A percentile compares a stretch with the other conserved stretches of the same genome.
These are phyloP conservation scores for Oropetium thomaeum DNA, from an alignment of 176 grass and related monocot genomes.

Conservation along the genomic window DNA sequence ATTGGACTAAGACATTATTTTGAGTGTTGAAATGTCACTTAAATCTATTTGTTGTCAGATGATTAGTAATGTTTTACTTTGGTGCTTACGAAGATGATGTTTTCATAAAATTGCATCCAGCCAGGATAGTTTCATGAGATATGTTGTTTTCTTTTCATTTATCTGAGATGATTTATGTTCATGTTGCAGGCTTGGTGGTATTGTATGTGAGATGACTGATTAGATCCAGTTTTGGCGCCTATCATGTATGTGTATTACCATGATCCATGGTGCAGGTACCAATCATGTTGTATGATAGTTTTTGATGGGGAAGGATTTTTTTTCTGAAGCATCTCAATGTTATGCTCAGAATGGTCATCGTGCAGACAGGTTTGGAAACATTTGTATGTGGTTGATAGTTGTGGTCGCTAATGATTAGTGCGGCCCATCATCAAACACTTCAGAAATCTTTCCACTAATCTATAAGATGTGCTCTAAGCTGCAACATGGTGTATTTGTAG, in stretches of 20 bases:
- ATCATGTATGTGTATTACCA: neutral
- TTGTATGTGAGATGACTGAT: slow-evolving; percentile 31
- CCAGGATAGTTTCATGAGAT: neutral
- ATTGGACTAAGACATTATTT: neutral
- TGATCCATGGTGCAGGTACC: neutral
- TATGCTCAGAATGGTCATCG: neutral
- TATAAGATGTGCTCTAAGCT: neutral
- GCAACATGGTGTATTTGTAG: neutral
- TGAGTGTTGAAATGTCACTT: neutral
- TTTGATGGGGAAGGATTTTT: slow-evolving; percentile 16
- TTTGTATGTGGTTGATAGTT: slow-evolving; percentile 15
- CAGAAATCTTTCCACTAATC: neutral
- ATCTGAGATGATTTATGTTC: slow-evolving; percentile 2
- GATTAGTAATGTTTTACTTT: neutral
- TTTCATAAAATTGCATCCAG: neutral
- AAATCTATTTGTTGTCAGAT: neutral
- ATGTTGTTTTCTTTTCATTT: neutral
- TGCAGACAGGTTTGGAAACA: neutral
- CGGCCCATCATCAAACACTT: neutral
- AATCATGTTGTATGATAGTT: neutral
- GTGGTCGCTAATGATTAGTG: neutral
- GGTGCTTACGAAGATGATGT: neutral
- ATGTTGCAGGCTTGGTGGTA: slow-evolving; percentile 50
- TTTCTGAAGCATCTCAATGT: neutral
- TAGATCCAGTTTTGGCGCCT: neutral